phyloP scores from a whole-genome alignment of 2,329 filamentous ascomycete genomes.

The Sclerotinia trifoliorum region DNA sequence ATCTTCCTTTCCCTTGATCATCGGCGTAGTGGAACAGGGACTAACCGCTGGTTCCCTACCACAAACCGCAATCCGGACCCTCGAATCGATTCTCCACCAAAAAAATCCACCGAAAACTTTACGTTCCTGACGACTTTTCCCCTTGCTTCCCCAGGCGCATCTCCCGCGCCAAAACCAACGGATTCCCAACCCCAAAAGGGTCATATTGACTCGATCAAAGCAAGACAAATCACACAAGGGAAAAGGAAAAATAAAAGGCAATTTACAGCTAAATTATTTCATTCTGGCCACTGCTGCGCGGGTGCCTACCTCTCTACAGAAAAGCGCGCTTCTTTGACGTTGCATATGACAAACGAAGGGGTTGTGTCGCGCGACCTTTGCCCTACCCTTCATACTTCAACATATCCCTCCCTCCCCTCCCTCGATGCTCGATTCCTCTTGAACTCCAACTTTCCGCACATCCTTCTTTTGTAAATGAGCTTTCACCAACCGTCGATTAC shows the following conservation, averaged over 20 bases:
- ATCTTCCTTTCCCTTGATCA: slow-evolving; percentile 21
- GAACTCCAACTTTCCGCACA: slow-evolving; percentile 30
- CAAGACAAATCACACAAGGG: slow-evolving; percentile 28
- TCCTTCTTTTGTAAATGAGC: slow-evolving; percentile 40
- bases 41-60: slow-evolving; percentile 22
- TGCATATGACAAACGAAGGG: slow-evolving; percentile 42
- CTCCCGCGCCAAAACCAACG: slow-evolving; percentile 25
- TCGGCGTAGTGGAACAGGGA: slow-evolving; percentile 23
- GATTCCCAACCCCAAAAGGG: slow-evolving; percentile 26
- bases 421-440: slow-evolving; percentile 38
- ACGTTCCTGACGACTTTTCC: slow-evolving; percentile 33
- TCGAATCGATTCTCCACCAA: slow-evolving; percentile 22
- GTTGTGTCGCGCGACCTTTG: slow-evolving; percentile 40
- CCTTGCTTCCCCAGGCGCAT: slow-evolving; percentile 35
- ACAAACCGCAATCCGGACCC: slow-evolving; percentile 23
- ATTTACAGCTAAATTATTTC: slow-evolving; percentile 29
- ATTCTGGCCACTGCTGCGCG: slow-evolving; percentile 31
- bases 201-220: slow-evolving; percentile 30
- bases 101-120: slow-evolving; percentile 24
- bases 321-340: slow-evolving; percentile 35
- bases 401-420: slow-evolving; percentile 33
- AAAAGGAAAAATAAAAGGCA: slow-evolving; percentile 19
- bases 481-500: slow-evolving; percentile 37
- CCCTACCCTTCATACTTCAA: slow-evolving; percentile 37
- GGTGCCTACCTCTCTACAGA: slow-evolving; percentile 38